A percentile compares a stretch with the other conserved stretches of the same genome.
Conservation (phyloP, 441 rosid species). For the Biscutella auriculata region DNA sequence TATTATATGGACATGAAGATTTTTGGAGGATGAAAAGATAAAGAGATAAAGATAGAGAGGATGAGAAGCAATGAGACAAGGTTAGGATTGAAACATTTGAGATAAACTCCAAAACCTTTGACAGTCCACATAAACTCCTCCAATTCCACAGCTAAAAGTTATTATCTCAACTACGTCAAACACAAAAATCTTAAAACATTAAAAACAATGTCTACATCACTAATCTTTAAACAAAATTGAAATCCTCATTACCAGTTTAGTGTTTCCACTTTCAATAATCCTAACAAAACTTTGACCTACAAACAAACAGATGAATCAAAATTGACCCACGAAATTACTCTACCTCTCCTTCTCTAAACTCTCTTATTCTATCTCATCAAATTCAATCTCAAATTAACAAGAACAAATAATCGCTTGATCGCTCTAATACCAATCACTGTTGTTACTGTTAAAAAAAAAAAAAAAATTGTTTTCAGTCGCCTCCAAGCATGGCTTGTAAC, state of each 20-base stretch:
- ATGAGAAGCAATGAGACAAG: conserved; percentile 7
- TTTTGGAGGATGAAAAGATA: conserved; percentile 5
- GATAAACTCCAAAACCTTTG: conserved; percentile 12
- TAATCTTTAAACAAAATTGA: not conserved
- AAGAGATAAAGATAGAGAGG: conserved; percentile 21
- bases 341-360: conserved; percentile 21
- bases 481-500: conserved; percentile 55
- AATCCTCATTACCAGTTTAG: not conserved
- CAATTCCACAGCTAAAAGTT: conserved; percentile 6
- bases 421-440: not conserved
- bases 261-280: too few relatives aligned
- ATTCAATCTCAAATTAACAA: conserved; percentile 11
- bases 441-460: not conserved
- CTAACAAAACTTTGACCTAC: conserved; percentile 48
- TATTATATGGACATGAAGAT: conserved; percentile 15
- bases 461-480: conserved; percentile 43
- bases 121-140: conserved; percentile 12
- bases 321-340: conserved; percentile 16
- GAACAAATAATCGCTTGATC: conserved; percentile 11
- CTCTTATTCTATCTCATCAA: conserved; percentile 5
- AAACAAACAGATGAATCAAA: conserved; percentile 18
- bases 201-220: conserved; percentile 5
- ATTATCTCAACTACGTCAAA: too few relatives aligned
- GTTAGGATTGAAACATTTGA: conserved; percentile 4
- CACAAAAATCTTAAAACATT: too few relatives aligned